A percentile compares a stretch with the other conserved stretches of the same genome.
Conservation (phyloP, 1,284 basidiomycete genomes). For the Ceratobasidium sp. region DNA sequence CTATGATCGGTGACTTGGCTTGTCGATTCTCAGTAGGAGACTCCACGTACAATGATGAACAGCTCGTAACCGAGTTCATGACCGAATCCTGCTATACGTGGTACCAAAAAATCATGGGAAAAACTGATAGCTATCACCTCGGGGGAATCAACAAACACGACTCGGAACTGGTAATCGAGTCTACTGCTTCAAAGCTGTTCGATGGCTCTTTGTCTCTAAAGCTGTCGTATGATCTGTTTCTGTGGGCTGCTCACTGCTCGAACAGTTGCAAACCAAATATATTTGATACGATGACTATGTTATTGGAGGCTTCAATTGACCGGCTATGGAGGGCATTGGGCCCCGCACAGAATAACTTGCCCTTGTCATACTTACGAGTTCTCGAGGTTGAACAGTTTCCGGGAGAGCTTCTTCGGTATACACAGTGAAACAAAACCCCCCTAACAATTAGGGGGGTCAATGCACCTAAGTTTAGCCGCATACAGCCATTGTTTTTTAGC, state of each 20-base stretch:
- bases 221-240: neutral
- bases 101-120: neutral
- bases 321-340: neutral
- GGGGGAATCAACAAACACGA: neutral
- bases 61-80: neutral
- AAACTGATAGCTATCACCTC: neutral
- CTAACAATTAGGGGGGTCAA: too few relatives aligned
- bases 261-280: neutral
- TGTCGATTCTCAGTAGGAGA: neutral
- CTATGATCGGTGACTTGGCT: neutral
- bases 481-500: too few relatives aligned
- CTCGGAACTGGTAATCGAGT: neutral
- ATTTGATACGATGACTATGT: neutral
- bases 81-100: neutral
- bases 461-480: too few relatives aligned
- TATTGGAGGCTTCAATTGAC: neutral
- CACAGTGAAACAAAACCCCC: too few relatives aligned
- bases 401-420: neutral
- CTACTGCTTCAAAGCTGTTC: neutral
- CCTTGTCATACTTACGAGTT: neutral
- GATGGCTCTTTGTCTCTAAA: neutral
- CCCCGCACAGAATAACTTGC: neutral
- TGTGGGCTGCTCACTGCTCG: neutral
- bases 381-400: neutral
- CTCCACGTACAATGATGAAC: neutral